A percentile compares a stretch with the other conserved stretches of the same genome.
phyloP scores from a whole-genome alignment of 1,139 yeast genomes.

The Debaryomycetaceae sp. region DNA sequence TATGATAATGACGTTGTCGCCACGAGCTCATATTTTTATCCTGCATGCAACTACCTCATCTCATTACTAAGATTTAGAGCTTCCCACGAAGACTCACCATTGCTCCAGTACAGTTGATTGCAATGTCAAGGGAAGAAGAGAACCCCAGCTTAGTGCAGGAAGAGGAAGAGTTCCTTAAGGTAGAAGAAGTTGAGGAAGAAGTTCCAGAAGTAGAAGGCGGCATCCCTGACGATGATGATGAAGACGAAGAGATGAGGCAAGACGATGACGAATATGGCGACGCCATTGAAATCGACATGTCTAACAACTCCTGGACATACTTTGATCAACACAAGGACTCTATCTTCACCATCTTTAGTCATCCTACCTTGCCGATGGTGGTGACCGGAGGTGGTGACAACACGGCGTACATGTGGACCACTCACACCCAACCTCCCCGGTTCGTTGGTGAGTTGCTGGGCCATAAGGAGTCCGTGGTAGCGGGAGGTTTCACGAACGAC shows the following conservation, averaged over 20 bases:
- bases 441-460: slow-evolving; percentile 70
- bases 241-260: slow-evolving; percentile 26
- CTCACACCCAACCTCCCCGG: slow-evolving; percentile 78
- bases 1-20: too few relatives aligned
- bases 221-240: slow-evolving; percentile 40
- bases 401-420: slow-evolving; percentile 85
- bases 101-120: not conserved
- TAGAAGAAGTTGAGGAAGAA: slow-evolving; percentile 60
- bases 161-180: slow-evolving; percentile 52
- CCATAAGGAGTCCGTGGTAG: slow-evolving; percentile 82
- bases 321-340: slow-evolving; percentile 88
- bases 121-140: slow-evolving; percentile 8
- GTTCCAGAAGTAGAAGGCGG: slow-evolving; percentile 35
- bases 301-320: slow-evolving; percentile 84
- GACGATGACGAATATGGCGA: slow-evolving; percentile 28
- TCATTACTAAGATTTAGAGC: too few relatives aligned
- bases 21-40: not conserved
- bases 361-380: slow-evolving; percentile 74
- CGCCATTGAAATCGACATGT: slow-evolving; percentile 55
- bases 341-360: slow-evolving; percentile 70
- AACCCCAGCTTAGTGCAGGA: slow-evolving; percentile 13
- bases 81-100: not conserved
- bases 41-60: slow-evolving; percentile 4
- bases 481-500: slow-evolving; percentile 78
- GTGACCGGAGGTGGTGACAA: slow-evolving; percentile 92